These are phyloP conservation scores for Ceratobasidium sp. DNA, from an alignment of 1,284 basidiomycete genomes.

Conservation along the genomic window DNA sequence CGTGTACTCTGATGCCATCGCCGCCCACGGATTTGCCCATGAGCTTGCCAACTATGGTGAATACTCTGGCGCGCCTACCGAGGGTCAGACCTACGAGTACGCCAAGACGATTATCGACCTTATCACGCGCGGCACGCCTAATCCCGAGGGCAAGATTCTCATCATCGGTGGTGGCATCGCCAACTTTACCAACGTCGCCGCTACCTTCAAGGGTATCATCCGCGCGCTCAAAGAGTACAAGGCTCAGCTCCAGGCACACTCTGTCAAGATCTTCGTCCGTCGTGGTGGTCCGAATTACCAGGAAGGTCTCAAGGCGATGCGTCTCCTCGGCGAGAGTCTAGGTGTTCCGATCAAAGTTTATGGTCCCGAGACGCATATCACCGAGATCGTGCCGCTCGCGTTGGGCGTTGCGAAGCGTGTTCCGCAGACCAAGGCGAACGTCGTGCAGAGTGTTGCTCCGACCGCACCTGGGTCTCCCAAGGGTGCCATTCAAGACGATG, in stretches of 20 bases:
- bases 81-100: slow-evolving; percentile 99
- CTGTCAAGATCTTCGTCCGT: slow-evolving; percentile 95
- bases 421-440: slow-evolving; percentile 57
- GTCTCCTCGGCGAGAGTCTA: slow-evolving; percentile 95
- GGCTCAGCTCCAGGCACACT: slow-evolving; percentile 84
- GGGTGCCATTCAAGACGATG: slow-evolving; percentile 56
- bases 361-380: slow-evolving; percentile 99
- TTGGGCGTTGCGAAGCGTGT: slow-evolving; percentile 78
- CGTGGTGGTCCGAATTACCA: slow-evolving; percentile 99
- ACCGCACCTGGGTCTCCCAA: slow-evolving; percentile 63
- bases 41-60: slow-evolving; percentile 99
- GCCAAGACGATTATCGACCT: slow-evolving; percentile 99
- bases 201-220: slow-evolving; percentile 99
- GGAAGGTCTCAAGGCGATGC: slow-evolving; percentile 99
- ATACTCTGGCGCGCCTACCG: slow-evolving; percentile 98
- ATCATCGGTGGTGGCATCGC: slow-evolving; percentile 99
- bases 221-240: slow-evolving; percentile 96
- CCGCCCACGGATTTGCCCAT: slow-evolving; percentile 95
- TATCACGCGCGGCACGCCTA: slow-evolving; percentile 90
- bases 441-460: slow-evolving; percentile 59
- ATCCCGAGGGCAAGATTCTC: slow-evolving; percentile 94
- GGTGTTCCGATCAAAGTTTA: slow-evolving; percentile 98
- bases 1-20: slow-evolving; percentile 96
- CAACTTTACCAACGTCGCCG: slow-evolving; percentile 99
- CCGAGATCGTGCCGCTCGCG: slow-evolving; percentile 97